Evolutionary conservation across 2,329 filamentous ascomycete species (phyloP).

Genomic region (Tolypocladium cylindrosporum): DNA sequence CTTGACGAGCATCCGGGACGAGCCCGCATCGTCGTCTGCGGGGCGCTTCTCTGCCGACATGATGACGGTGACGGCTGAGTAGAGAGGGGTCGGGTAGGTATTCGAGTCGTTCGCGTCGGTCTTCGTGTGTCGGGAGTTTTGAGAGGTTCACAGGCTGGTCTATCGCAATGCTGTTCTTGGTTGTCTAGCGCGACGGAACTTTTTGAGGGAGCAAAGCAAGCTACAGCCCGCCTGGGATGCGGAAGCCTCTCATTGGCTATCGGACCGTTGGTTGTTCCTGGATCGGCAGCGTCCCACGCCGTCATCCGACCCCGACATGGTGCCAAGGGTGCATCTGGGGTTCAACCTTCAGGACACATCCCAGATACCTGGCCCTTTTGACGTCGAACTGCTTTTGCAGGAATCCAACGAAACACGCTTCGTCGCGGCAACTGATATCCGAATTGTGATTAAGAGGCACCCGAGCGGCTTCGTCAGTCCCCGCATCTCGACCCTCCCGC

Average conservation of each 20-base stretch:
- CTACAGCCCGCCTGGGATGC: not conserved
- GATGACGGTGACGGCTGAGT: constrained; percentile 5
- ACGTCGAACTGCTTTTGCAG: not conserved
- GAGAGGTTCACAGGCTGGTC: not conserved
- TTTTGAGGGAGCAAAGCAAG: not conserved
- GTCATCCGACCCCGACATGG: not conserved
- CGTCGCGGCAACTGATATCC: not conserved
- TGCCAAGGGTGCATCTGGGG: not conserved
- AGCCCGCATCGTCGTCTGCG: constrained; percentile 72
- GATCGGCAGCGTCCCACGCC: not conserved
- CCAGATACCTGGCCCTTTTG: not conserved
- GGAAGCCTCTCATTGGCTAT: constrained; percentile 14
- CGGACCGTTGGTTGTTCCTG: constrained; percentile 27
- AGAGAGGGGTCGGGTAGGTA: not conserved
- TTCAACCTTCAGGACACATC: not conserved
- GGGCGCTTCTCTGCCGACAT: constrained; percentile 93
- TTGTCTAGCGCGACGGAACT: constrained; percentile 1
- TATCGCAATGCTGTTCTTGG: not conserved
- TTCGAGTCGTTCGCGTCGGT: not conserved
- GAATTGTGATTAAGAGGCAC: not conserved
- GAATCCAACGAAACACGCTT: not conserved
- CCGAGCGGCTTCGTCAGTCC: not conserved
- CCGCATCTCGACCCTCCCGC: not conserved
- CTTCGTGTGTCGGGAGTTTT: not conserved
- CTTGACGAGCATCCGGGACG: constrained; percentile 77